Evolutionary conservation across 345 rosid genomes (phyloP), one percentile per base, ranked within the genome.

Genomic region (Hibiscus tridactylites): DNA sequence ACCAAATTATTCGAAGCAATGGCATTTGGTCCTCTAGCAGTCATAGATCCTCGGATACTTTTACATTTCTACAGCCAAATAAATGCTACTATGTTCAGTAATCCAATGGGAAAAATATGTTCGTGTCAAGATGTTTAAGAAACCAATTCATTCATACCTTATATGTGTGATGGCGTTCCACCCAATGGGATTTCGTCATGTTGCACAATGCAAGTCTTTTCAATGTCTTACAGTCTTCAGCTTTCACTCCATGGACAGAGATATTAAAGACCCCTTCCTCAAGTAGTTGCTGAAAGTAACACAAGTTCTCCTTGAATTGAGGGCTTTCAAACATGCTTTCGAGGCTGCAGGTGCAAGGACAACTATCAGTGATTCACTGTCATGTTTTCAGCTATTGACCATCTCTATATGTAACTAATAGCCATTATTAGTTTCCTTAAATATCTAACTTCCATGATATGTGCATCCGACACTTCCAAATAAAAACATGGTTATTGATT

Each of bases 231-330:
- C 79, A 80, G 67, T 92, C 97, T 80, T 92, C 97, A 1, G 74
- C 73, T 79, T 86, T 86, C 63, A 71, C 81, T 80, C 85, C 86
- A 21, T 81, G 58, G 71, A 72, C 78, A 72, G 90, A 83, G 63
- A 82, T 70, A 73, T 88, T 93, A 79, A 92, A 92, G 62, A 92
- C 80, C 75, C 99, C 98, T 81, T 90, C 91, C 42, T 78, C 86
- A 52, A 90, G 91, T 78, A 95, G 81, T 61, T 85, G 78, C 78
- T 90, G 91, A 72, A 89, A 89, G 80, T 85, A 84, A 75, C 79
- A 74, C 78, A 86, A 74, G 78, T 89, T 89, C 81, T 92, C 96
- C 88, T 88, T 89, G 84, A 89, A 92, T 73, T 89, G 96, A 79
- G 79, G 81, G 83, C 97, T 88, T 73, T 82, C 87, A 50, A 92